Evolutionary conservation across 73 alveolate species (phyloP), one percentile per base, ranked within the genome.

Genomic region (Halteria grandinella): DNA sequence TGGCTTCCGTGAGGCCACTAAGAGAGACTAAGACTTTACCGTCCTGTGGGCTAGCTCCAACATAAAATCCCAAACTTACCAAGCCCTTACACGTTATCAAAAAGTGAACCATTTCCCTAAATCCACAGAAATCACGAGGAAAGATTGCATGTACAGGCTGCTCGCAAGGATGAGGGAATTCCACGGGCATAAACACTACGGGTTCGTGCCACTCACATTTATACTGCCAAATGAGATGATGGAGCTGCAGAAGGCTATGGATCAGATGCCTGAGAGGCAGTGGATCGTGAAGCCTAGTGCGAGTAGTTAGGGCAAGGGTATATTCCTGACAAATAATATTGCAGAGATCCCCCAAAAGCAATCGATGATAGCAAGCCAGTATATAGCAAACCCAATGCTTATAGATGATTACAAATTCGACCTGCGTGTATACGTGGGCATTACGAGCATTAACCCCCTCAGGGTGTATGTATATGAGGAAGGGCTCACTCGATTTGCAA

Each of bases 401-500:
- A 69, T 89, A 37, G 83, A 89, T 51, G 89, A 76, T 40, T 85
- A 75, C 78, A 92, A 92, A 79, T 92, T 92, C 62, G 98, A 92
- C 75, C 54, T 92, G 33, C 52, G 98, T 62, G 74, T 92, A 7
- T 92, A 92, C 70, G 95, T 89, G 34, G 93, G 88, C 24, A 90
- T 92, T 36, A 88, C 96, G 1, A 85, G 94, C 20, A 89, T 89
- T 14, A 79, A 66, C 28, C 98, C 98, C 41, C 72, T 92, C 36
- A 69, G 94, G 53, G 74, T 92, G 21, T 92, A 92, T 70, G 48
- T 89, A 20, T 88, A 88, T 73, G 87, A 87, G 20, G 96, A 88
- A 51, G 98, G 98, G 39, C 78, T 93, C 48, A 94, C 94, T 4
- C 75, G 98, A 58, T 87, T 93, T 71, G 98, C 98, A 1, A 93